Conservation (phyloP, 2,329 filamentous ascomycete species). For the Colletotrichum lentis region DNA sequence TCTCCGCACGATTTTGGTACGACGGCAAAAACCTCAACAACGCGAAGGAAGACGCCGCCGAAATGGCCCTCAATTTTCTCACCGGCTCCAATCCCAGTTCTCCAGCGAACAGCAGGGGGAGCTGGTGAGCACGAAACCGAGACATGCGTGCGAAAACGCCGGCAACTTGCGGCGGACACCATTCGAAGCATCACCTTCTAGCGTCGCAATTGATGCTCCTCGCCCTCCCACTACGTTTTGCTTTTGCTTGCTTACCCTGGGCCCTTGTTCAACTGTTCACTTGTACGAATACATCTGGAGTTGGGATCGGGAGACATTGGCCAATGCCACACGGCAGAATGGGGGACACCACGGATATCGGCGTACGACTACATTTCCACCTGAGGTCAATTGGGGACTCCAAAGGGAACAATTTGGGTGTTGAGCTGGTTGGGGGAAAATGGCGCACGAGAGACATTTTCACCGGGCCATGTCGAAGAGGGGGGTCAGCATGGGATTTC, state of each 20-base stretch:
- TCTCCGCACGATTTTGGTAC: constrained; percentile 87
- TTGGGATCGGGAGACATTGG: constrained; percentile 35
- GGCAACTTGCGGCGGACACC: constrained; percentile 16
- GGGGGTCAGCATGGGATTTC: constrained; percentile 4
- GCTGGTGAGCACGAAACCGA: constrained; percentile 27
- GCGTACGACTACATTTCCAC: constrained; percentile 36
- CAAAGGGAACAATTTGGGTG: constrained; percentile 8
- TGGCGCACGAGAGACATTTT: constrained; percentile 13
- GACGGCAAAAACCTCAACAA: constrained; percentile 89
- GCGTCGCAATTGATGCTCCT: constrained; percentile 20
- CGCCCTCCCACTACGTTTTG: not conserved
- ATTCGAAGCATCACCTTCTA: constrained; percentile 28
- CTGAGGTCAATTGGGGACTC: constrained; percentile 23
- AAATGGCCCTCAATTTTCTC: constrained; percentile 74
- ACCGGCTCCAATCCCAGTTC: constrained; percentile 53
- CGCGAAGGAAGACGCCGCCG: constrained; percentile 89
- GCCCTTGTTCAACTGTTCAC: constrained; percentile 23
- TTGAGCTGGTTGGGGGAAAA: constrained; percentile 12
- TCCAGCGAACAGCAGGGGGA: constrained; percentile 45
- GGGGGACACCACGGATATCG: constrained; percentile 35
- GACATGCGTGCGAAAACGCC: constrained; percentile 3
- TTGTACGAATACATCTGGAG: constrained; percentile 39
- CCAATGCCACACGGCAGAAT: constrained; percentile 37
- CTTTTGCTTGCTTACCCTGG: constrained; percentile 9
- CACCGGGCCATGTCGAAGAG: not conserved